Evolutionary conservation across 176 grass and related monocot genomes (phyloP).

Genomic region (Ensete glaucum): DNA sequence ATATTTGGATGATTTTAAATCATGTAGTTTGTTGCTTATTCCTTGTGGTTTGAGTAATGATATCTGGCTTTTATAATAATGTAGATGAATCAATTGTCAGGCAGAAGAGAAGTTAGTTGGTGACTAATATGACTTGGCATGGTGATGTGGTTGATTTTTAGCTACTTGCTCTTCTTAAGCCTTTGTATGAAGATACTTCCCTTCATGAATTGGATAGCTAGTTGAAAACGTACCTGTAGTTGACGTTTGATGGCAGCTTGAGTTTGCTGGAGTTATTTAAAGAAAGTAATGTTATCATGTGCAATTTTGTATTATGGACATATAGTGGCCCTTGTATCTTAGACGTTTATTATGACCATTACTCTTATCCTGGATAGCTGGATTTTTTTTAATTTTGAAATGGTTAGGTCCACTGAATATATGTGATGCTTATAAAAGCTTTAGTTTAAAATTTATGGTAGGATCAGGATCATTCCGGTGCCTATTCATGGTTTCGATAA

Average conservation of each 20-base stretch:
- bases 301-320: background rate
- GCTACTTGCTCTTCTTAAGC: too few relatives aligned
- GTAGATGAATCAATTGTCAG: background rate
- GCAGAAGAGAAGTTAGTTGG: too few relatives aligned
- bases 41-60: background rate
- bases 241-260: background rate
- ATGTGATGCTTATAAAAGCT: too few relatives aligned
- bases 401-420: background rate
- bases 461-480: background rate
- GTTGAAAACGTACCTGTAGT: background rate
- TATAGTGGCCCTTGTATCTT: background rate
- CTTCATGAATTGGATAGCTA: background rate
- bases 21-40: background rate
- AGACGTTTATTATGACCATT: background rate
- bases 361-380: background rate
- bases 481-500: background rate
- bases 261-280: background rate
- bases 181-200: background rate
- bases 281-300: background rate
- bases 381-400: background rate
- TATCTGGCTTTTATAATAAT: background rate
- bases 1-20: background rate
- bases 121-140: too few relatives aligned
- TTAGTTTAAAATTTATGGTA: too few relatives aligned
- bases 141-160: too few relatives aligned